Base-by-base conservation (phyloP, 139 green algal genomes). In the Chlamydomonas schloesseri region DNA sequence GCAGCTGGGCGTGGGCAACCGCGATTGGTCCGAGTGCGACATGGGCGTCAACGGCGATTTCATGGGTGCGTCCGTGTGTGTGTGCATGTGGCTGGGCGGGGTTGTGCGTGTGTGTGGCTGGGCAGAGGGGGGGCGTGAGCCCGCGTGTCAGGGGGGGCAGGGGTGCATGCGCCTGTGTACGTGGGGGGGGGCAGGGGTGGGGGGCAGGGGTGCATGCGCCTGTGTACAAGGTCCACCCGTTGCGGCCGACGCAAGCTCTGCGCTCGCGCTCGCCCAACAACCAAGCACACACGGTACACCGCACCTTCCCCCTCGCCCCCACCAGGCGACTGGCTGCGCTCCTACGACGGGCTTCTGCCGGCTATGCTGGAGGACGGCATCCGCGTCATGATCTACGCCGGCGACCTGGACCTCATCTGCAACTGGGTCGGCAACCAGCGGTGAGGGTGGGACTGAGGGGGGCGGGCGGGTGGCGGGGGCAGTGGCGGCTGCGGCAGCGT, bases 391-490 rank as follows among this genome's bases (percentile, higher is more conserved):
- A 95, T 99, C 50, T 98, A 97, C 89, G 95, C 92, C 2, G 79
- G 94, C 10, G 89, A 94, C 34, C 75, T 93, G 84, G 96, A 98
- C 87, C 89, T 97, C 34, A 98, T 98, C 75, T 98, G 94, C 91
- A 97, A 97, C 89, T 96, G 88, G 81, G 53, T 94, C 23, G 91
- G 91, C 37, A 94, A 94, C 83, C 31, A 86, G 24, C 37, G 78
- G 37, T 93, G 76, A 85, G 86, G 76, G 28, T 6, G 68, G 15
- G n/a, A n/a, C n/a, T n/a, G n/a, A n/a, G 18, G 0, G 28, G 73
- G n/a, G n/a, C n/a, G n/a, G n/a, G n/a, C n/a, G n/a, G n/a, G n/a
- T n/a, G n/a, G n/a, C n/a, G n/a, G n/a, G n/a, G n/a, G n/a, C n/a
- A n/a, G n/a, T n/a, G n/a, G 42, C 8, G 42, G 42, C 42, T 50